Conservation (phyloP, 208 protist genomes). For the Leishmania turanica region DNA sequence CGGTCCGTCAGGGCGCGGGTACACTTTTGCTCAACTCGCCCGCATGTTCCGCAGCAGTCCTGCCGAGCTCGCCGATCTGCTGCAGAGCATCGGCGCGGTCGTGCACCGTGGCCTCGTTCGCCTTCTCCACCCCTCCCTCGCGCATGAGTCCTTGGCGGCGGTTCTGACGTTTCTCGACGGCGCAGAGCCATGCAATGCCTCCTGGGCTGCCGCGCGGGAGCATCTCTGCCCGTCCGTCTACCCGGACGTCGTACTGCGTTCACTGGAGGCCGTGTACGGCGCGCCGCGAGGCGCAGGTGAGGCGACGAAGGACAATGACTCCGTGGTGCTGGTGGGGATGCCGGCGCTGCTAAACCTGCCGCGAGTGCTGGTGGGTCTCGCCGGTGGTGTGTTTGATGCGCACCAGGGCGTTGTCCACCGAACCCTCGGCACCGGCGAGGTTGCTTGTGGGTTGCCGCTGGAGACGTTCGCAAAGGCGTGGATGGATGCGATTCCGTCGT, state of each 20-base stretch:
- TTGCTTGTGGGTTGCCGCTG: conserved; percentile 30
- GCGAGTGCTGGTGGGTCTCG: conserved; percentile 47
- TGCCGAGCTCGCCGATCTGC: conserved; percentile 39
- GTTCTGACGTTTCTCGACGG: conserved; percentile 47
- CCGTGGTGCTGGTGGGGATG: conserved; percentile 1
- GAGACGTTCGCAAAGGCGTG: conserved; percentile 40
- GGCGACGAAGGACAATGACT: neutral
- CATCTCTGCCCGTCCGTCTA: conserved; percentile 64
- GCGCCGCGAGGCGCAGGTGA: neutral
- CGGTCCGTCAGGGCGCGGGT: neutral
- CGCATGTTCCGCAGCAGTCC: conserved; percentile 46
- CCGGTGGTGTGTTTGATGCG: conserved; percentile 44
- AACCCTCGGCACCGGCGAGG: conserved; percentile 12
- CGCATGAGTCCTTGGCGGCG: conserved; percentile 42
- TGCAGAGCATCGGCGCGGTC: conserved; percentile 48
- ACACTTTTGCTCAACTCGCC: conserved; percentile 59
- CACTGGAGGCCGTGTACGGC: conserved; percentile 53
- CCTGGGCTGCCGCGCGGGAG: conserved; percentile 34
- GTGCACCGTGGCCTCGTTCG: conserved; percentile 55
- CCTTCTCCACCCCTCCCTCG: conserved; percentile 46
- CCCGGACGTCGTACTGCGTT: conserved; percentile 53
- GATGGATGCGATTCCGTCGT: conserved; percentile 34
- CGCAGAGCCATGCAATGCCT: conserved; percentile 8
- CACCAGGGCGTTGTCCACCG: conserved; percentile 9
- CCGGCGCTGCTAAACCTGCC: conserved; percentile 24